A percentile compares a stretch with the other conserved stretches of the same genome.
These are phyloP conservation scores for Penicillium samsonianum DNA, from an alignment of 495 filamentous ascomycete species.

Conservation along the genomic window DNA sequence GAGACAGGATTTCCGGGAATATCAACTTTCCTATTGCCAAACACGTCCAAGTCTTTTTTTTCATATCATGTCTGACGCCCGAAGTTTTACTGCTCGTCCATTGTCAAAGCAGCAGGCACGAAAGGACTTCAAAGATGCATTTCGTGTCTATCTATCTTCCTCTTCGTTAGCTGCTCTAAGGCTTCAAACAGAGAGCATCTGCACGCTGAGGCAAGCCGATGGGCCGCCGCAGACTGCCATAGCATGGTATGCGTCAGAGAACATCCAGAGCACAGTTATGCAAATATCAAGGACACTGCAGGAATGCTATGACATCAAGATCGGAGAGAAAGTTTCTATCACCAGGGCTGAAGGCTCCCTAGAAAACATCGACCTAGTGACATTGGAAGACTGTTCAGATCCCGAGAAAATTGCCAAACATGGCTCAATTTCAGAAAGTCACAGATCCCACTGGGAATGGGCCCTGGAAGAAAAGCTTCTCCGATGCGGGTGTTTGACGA, in stretches of 20 bases:
- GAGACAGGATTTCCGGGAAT: neutral
- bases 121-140: conserved; percentile 58
- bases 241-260: conserved; percentile 65
- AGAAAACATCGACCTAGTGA: conserved; percentile 45
- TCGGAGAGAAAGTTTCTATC: conserved; percentile 62
- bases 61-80: conserved; percentile 40
- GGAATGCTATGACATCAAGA: conserved; percentile 61
- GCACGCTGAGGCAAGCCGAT: conserved; percentile 50
- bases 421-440: conserved; percentile 41
- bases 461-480: conserved; percentile 58
- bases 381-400: conserved; percentile 53
- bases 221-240: conserved; percentile 56
- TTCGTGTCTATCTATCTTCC: conserved; percentile 67
- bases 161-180: conserved; percentile 61
- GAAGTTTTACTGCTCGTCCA: conserved; percentile 56
- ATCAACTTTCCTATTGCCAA: neutral
- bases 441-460: conserved; percentile 64
- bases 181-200: conserved; percentile 60
- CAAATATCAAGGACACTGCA: conserved; percentile 68
- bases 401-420: conserved; percentile 34
- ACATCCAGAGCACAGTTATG: conserved; percentile 61
- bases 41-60: neutral
- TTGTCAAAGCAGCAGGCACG: conserved; percentile 49
- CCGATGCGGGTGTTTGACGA: conserved; percentile 45
- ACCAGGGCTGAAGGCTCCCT: conserved; percentile 41